Percentiles rank a stretch among this genome's conserved stretches.
These are phyloP conservation scores for Sarocladiaceae sp. DNA, from an alignment of 2,329 filamentous ascomycete species.

Conservation along the genomic window DNA sequence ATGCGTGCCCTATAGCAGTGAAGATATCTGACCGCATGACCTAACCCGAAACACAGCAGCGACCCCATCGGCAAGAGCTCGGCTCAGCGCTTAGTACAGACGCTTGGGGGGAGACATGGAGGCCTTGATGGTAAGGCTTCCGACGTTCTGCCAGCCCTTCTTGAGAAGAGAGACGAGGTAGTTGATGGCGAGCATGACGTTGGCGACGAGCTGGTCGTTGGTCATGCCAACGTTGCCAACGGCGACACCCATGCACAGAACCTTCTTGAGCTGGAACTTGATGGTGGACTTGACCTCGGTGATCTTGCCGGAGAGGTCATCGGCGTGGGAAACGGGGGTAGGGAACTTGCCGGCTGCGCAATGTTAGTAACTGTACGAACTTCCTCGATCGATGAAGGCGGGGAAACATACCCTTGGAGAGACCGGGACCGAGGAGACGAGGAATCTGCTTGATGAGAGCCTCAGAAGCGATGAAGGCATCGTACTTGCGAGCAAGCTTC, in stretches of 20 bases:
- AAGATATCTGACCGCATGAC: constrained; percentile 1
- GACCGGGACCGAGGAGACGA: constrained; percentile 97
- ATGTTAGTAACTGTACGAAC: constrained; percentile 19
- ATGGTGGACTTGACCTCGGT: constrained; percentile 99
- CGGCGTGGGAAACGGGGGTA: constrained; percentile 92
- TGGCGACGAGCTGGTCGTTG: constrained; percentile 89
- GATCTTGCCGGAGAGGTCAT: constrained; percentile 92
- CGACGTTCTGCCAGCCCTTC: constrained; percentile 99
- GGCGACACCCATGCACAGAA: constrained; percentile 98
- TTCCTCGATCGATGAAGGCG: neutral
- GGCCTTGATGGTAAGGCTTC: constrained; percentile 99
- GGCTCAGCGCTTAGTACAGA: constrained; percentile 82
- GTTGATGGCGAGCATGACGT: constrained; percentile 99
- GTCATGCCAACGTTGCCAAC: constrained; percentile 98
- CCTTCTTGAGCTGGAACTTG: constrained; percentile 99
- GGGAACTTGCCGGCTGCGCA: constrained; percentile 94
- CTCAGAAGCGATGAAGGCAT: constrained; percentile 97
- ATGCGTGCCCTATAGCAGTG: constrained; percentile 1
- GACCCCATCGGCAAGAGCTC: constrained; percentile 15
- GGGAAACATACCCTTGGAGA: constrained; percentile 75
- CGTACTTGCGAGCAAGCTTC: constrained; percentile 99
- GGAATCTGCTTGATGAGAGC: constrained; percentile 99
- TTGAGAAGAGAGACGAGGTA: constrained; percentile 98
- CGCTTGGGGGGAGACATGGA: constrained; percentile 98
- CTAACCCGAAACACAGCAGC: constrained; percentile 16